Conservation (phyloP, 345 rosid species). For the Linum usitatissimum region DNA sequence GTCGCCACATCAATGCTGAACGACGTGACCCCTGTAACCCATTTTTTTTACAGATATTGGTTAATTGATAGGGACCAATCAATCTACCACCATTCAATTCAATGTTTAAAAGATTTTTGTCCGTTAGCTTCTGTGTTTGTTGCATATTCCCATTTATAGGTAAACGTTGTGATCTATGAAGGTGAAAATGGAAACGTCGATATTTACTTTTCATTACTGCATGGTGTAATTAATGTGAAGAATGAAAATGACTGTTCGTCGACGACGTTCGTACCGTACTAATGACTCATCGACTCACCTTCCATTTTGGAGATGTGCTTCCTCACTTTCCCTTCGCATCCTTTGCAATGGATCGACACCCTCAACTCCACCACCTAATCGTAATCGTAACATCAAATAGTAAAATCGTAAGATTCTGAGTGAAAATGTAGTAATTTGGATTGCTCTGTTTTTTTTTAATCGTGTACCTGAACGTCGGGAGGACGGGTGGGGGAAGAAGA, state of each 20-base stretch:
- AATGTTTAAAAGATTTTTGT: neutral
- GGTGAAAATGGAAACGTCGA: too few species aligned
- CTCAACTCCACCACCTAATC: slow-evolving; percentile 80
- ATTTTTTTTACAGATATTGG: neutral
- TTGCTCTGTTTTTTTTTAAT: neutral
- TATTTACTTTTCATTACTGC: too few species aligned
- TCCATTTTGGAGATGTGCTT: slow-evolving; percentile 90
- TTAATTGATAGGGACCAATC: too few species aligned
- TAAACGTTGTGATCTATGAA: neutral
- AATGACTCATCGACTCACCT: slow-evolving; percentile 39
- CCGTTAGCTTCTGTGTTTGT: neutral
- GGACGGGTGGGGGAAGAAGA: slow-evolving; percentile 38
- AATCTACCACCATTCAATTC: neutral
- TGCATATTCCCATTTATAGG: neutral
- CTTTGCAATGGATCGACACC: slow-evolving; percentile 91
- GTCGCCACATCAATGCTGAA: slow-evolving; percentile 40
- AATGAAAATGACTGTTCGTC: too few species aligned
- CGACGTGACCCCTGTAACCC: slow-evolving; percentile 45
- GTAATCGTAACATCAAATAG: neutral
- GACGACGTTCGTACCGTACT: too few species aligned
- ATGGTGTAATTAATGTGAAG: too few species aligned
- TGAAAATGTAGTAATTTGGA: neutral
- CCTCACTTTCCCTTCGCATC: slow-evolving; percentile 90
- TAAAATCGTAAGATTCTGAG: neutral
- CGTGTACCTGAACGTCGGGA: slow-evolving; percentile 37